Percentiles rank a stretch among this genome's conserved stretches.
These are phyloP conservation scores for Paramecium octaurelia DNA, from an alignment of 73 alveolate genomes.

Conservation along the genomic window DNA sequence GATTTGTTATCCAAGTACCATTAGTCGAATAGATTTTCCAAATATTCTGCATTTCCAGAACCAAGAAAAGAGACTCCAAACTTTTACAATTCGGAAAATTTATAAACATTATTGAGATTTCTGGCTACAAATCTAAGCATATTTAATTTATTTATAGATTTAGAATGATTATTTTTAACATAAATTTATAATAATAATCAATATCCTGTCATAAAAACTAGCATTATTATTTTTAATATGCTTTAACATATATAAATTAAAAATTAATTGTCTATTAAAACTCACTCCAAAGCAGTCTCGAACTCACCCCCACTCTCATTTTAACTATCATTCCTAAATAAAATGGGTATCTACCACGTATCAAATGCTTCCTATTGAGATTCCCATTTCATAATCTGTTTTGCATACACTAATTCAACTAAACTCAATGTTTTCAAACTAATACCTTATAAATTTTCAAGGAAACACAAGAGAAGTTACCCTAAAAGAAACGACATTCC, in stretches of 20 bases:
- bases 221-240: background rate
- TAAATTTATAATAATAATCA: background rate
- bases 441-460: too few relatives aligned
- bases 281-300: background rate
- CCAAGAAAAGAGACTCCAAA: constrained; percentile 30
- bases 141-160: background rate
- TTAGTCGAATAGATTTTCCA: constrained; percentile 71
- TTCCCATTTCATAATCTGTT: too few relatives aligned
- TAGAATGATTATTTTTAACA: background rate
- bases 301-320: background rate
- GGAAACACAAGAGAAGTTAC: too few relatives aligned
- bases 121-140: constrained; percentile 6
- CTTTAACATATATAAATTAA: background rate
- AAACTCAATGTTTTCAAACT: too few relatives aligned
- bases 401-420: too few relatives aligned
- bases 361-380: too few relatives aligned
- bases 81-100: background rate
- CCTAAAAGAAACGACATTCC: too few relatives aligned
- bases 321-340: background rate
- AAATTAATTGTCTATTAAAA: background rate
- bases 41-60: constrained; percentile 63
- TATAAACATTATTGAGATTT: background rate
- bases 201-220: background rate
- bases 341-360: background rate
- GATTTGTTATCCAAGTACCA: constrained; percentile 73